Base-by-base conservation (phyloP, 31 red algal genomes). In the Asparagopsis taxiformis region DNA sequence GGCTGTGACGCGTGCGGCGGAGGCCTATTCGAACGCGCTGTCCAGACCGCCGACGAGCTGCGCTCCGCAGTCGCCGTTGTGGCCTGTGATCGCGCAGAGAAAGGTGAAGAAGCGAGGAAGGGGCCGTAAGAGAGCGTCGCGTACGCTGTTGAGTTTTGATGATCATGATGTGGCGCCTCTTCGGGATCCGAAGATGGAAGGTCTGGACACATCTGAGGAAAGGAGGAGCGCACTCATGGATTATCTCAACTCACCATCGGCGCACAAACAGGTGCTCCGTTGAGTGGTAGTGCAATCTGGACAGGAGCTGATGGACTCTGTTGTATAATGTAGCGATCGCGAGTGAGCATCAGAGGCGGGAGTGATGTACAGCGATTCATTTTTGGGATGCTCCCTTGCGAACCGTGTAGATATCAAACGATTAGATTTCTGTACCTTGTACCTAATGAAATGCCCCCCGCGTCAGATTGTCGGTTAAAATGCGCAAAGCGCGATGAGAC, bases 1-100 rank as follows among this genome's bases (percentile, higher is more conserved):
- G 53, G 61, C 74, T 22, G 60, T 79, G n/a, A 31, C 74, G 4
- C 3, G 61, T 3, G 74, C 74, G 10, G 74, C 74, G 2, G 55
- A 63, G 17, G 52, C 23, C 10, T 66, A 79, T 51, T 41, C 28
- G 16, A 33, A 34, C 6, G 41, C 41, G 8, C 41, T 46, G 6
- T 46, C 13, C 8, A 6, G 13, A 46, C 41, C 41, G 13, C 41
- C 8, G 8, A 6, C 41, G 6, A 6, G 8, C 41, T 6, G 41
- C 8, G 41, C 13, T 9, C 13, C 8, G 41, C 41, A 46, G 41
- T 13, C 41, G 6, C 8, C 41, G 41, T 13, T 9, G 13, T 46
- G 41, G 41, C 41, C 41, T 9, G 13, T 46, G 6, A 13, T 46
- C 13, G 8, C 41, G 41, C 41, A 46, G 41, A 13, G 41, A 13